These are phyloP conservation scores for Mucor plumbeus DNA, from an alignment of 371 early-diverging fungal species.

Conservation along the genomic window DNA sequence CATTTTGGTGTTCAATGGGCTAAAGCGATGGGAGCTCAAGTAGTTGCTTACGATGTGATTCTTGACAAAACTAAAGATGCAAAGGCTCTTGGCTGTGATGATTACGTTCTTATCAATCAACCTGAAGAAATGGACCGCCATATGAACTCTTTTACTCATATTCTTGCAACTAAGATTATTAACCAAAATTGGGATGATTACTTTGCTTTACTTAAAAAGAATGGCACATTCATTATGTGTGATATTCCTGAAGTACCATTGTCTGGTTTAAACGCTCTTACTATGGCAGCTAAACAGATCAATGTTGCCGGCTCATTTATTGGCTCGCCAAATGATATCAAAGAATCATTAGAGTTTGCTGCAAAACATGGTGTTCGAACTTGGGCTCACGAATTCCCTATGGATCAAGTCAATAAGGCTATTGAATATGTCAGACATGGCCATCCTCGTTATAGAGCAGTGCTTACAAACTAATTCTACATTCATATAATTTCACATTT, in stretches of 20 bases:
- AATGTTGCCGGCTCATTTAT: conserved; percentile 69
- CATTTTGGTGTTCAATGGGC: conserved; percentile 71
- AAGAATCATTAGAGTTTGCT: conserved; percentile 69
- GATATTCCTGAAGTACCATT: conserved; percentile 66
- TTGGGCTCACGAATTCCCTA: conserved; percentile 63
- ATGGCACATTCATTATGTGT: conserved; percentile 59
- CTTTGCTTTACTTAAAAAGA: conserved; percentile 36
- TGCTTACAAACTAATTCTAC: conserved; percentile 21
- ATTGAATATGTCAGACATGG: conserved; percentile 29
- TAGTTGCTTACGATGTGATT: conserved; percentile 70
- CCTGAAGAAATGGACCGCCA: conserved; percentile 20
- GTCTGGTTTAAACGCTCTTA: conserved; percentile 32
- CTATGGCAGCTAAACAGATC: conserved; percentile 44
- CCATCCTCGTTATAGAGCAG: conserved; percentile 30
- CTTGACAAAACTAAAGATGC: conserved; percentile 69
- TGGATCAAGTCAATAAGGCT: conserved; percentile 41
- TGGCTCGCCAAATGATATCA: conserved; percentile 56
- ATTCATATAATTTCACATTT: background rate
- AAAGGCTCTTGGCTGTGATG: conserved; percentile 67
- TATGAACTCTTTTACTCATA: conserved; percentile 28
- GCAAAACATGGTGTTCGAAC: conserved; percentile 65
- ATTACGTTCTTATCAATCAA: conserved; percentile 40
- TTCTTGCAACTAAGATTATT: conserved; percentile 51
- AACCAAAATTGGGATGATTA: conserved; percentile 39
- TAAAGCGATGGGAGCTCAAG: conserved; percentile 63